Conservation (phyloP, 2,329 filamentous ascomycete genomes). For the Ophiobolus disseminans region DNA sequence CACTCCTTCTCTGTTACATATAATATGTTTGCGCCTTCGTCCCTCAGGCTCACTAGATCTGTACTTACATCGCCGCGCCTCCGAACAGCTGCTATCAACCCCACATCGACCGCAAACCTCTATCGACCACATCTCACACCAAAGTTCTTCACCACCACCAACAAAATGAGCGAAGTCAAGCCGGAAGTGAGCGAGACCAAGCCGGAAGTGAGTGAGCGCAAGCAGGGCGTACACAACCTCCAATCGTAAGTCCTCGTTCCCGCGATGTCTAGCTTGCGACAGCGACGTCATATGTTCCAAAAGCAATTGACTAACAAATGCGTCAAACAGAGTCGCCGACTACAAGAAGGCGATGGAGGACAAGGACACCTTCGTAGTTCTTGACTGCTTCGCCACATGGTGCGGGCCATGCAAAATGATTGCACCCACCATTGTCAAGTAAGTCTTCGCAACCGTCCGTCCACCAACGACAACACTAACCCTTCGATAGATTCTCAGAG, state of each 20-base stretch:
- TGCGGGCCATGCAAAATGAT: conserved; percentile 96
- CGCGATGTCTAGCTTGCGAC: conserved; percentile 4
- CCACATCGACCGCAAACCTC: conserved; percentile 37
- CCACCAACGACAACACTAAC: conserved; percentile 8
- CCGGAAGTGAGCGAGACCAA: conserved; percentile 58
- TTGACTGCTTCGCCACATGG: conserved; percentile 91
- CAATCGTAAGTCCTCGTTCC: conserved; percentile 45
- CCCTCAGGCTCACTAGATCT: conserved; percentile 48
- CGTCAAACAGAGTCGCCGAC: conserved; percentile 3
- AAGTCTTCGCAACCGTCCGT: conserved; percentile 39
- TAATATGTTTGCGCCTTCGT: conserved; percentile 50
- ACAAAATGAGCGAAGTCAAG: conserved; percentile 51
- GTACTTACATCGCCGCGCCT: conserved; percentile 52
- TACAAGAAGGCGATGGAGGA: conserved; percentile 63
- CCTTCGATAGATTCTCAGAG: conserved; percentile 62
- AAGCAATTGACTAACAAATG: not conserved
- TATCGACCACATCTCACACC: conserved; percentile 45
- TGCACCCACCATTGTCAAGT: conserved; percentile 75
- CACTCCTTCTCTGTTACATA: conserved; percentile 35
- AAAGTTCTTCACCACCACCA: conserved; percentile 51
- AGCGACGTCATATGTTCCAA: conserved; percentile 19
- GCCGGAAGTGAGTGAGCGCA: conserved; percentile 53
- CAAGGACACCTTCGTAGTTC: conserved; percentile 68
- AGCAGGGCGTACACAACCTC: conserved; percentile 59
- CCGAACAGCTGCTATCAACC: conserved; percentile 41